phyloP scores from a whole-genome alignment of 768 basidiomycete species.

The Hypholoma sublateritium region DNA sequence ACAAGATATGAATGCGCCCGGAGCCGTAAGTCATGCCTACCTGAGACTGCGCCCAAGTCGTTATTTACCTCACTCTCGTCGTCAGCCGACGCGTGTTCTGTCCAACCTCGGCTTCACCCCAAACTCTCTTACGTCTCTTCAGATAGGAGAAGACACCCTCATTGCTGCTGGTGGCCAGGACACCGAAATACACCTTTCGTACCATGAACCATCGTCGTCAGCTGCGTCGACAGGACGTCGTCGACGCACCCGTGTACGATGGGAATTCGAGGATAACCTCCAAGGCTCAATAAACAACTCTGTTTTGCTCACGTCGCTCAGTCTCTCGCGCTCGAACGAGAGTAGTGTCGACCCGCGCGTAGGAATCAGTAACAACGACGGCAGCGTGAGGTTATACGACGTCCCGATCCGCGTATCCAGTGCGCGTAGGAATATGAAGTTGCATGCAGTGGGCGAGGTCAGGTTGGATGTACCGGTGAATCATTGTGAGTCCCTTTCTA shows the following conservation, averaged over 20 bases:
- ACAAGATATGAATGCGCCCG: conserved; percentile 44
- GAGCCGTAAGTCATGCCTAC: conserved; percentile 17
- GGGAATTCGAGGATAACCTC: conserved; percentile 57
- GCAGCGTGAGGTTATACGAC: conserved; percentile 78
- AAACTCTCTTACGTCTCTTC: conserved; percentile 62
- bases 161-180: conserved; percentile 78
- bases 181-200: conserved; percentile 67
- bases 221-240: conserved; percentile 15
- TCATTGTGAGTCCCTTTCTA: conserved; percentile 56
- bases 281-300: conserved; percentile 82
- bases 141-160: conserved; percentile 55
- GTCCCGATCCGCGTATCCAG: conserved; percentile 53
- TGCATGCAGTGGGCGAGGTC: conserved; percentile 53
- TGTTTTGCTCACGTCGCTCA: conserved; percentile 63
- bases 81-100: conserved; percentile 45
- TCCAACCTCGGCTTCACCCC: conserved; percentile 58
- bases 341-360: conserved; percentile 75
- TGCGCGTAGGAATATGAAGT: conserved; percentile 36
- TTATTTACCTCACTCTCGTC: neutral
- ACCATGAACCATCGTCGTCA: conserved; percentile 32
- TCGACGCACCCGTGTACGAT: conserved; percentile 32
- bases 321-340: conserved; percentile 56
- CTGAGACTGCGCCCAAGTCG: neutral
- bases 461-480: conserved; percentile 73
- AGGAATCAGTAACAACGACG: conserved; percentile 86